Evolutionary conservation across 2,329 filamentous ascomycete species (phyloP).

Genomic region (Nemania diffusa): DNA sequence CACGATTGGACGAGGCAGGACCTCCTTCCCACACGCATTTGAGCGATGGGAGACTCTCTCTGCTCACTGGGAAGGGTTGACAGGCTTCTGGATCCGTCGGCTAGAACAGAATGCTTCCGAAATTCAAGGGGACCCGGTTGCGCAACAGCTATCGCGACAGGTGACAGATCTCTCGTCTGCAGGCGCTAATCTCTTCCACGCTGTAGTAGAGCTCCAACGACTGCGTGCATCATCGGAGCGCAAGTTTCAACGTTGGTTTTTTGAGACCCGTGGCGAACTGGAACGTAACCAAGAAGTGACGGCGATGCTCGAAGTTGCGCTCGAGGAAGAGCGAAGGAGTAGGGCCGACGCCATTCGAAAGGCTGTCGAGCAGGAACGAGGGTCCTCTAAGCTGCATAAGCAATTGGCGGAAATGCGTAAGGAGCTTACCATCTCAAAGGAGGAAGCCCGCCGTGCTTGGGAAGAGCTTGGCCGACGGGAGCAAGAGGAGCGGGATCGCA

Average conservation of each 20-base stretch:
- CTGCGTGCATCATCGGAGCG: constrained; percentile 94
- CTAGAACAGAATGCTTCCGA: constrained; percentile 91
- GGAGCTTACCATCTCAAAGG: constrained; percentile 93
- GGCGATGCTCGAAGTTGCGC: constrained; percentile 77
- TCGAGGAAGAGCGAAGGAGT: constrained; percentile 79
- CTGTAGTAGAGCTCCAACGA: constrained; percentile 94
- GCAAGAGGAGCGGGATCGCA: constrained; percentile 90
- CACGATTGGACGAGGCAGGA: constrained; percentile 57
- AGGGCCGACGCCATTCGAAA: constrained; percentile 74
- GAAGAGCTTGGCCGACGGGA: constrained; percentile 94
- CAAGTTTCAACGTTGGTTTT: constrained; percentile 99
- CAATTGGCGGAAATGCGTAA: constrained; percentile 90
- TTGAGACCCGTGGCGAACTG: constrained; percentile 88
- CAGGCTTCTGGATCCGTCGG: constrained; percentile 95
- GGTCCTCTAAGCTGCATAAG: constrained; percentile 77
- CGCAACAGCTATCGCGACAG: constrained; percentile 88
- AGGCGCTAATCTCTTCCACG: constrained; percentile 96
- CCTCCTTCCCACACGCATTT: constrained; percentile 93
- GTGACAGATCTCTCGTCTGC: constrained; percentile 97
- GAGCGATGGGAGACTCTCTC: constrained; percentile 97
- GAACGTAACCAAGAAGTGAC: constrained; percentile 86
- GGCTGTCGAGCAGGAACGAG: constrained; percentile 73
- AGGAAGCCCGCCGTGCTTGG: constrained; percentile 95
- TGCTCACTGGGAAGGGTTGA: constrained; percentile 97
- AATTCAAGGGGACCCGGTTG: constrained; percentile 82